Evolutionary conservation across 1,284 basidiomycete genomes (phyloP).

Genomic region (Hemileia vastatrix): DNA sequence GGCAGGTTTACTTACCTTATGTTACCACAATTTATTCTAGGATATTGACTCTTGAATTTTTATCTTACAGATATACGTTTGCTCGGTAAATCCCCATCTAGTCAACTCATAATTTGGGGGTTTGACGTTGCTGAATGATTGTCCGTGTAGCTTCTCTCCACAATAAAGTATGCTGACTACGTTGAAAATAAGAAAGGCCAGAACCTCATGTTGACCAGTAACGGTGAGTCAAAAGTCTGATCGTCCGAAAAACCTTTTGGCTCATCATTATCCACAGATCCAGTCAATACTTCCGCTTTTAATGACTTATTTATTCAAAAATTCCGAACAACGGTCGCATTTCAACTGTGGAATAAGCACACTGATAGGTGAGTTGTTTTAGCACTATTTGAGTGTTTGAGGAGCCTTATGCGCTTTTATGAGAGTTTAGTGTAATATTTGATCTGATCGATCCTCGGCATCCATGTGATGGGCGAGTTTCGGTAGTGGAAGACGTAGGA

Average conservation of each 20-base stretch:
- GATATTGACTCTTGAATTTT: neutral
- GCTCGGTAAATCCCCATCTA: slow-evolving; percentile 47
- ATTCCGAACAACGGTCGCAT: slow-evolving; percentile 72
- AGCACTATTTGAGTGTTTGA: neutral
- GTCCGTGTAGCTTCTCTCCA: slow-evolving; percentile 52
- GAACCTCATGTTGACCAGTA: slow-evolving; percentile 45
- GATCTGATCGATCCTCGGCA: slow-evolving; percentile 23
- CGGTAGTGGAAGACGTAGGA: slow-evolving; percentile 22
- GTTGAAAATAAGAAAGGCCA: slow-evolving; percentile 51
- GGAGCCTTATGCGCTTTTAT: neutral
- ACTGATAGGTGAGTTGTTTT: slow-evolving; percentile 53
- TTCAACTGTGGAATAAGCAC: slow-evolving; percentile 71
- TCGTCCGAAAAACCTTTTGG: too few species aligned
- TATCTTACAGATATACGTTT: slow-evolving; percentile 75
- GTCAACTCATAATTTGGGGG: neutral
- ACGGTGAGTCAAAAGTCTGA: slow-evolving; percentile 25
- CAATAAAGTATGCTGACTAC: slow-evolving; percentile 79
- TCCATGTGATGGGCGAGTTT: slow-evolving; percentile 22
- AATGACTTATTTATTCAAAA: slow-evolving; percentile 71
- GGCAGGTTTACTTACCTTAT: slow-evolving; percentile 47
- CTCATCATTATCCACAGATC: too few species aligned
- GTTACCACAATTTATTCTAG: neutral
- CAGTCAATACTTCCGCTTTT: slow-evolving; percentile 54
- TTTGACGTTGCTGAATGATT: neutral
- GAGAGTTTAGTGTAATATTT: slow-evolving; percentile 12